Percentiles rank a stretch among this genome's conserved stretches.
phyloP scores from a whole-genome alignment of 2,329 filamentous ascomycete species.

The Xylaria sp. region DNA sequence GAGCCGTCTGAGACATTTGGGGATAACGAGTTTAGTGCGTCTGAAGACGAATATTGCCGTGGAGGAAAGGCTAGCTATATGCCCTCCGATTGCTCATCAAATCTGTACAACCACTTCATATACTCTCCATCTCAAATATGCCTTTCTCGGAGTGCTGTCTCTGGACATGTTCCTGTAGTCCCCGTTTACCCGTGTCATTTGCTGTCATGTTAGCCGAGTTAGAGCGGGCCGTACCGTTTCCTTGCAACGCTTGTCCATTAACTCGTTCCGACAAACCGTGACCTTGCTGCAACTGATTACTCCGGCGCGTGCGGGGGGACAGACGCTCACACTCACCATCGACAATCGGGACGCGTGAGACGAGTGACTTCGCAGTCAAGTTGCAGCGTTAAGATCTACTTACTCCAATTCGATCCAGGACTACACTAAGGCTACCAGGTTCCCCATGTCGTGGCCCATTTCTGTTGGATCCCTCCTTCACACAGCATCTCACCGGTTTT shows the following conservation, averaged over 20 bases:
- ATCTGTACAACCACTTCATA: constrained; percentile 9
- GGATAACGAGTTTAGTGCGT: constrained; percentile 3
- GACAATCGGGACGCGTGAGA: constrained; percentile 2
- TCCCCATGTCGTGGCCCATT: constrained; percentile 27
- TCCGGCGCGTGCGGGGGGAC: constrained; percentile 7
- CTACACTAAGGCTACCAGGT: constrained; percentile 14
- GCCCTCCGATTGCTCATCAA: neutral
- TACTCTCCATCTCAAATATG: neutral
- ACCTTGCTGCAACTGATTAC: constrained; percentile 4
- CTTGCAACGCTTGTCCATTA: neutral
- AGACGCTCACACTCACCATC: constrained; percentile 10
- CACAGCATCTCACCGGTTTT: constrained; percentile 7
- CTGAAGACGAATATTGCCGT: neutral
- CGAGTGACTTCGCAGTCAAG: constrained; percentile 27
- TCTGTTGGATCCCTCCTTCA: constrained; percentile 21
- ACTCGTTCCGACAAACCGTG: neutral
- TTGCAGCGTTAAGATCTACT: constrained; percentile 25
- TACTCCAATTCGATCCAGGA: constrained; percentile 14
- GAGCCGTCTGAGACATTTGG: neutral
- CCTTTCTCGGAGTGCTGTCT: neutral
- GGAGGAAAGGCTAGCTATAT: neutral
- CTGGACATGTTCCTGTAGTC: neutral
- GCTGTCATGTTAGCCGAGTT: neutral
- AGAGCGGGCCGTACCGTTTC: constrained; percentile 27
- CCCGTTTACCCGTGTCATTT: constrained; percentile 8